Base-by-base conservation (phyloP, 148 eudicot genomes). In the Silene latifolia region DNA sequence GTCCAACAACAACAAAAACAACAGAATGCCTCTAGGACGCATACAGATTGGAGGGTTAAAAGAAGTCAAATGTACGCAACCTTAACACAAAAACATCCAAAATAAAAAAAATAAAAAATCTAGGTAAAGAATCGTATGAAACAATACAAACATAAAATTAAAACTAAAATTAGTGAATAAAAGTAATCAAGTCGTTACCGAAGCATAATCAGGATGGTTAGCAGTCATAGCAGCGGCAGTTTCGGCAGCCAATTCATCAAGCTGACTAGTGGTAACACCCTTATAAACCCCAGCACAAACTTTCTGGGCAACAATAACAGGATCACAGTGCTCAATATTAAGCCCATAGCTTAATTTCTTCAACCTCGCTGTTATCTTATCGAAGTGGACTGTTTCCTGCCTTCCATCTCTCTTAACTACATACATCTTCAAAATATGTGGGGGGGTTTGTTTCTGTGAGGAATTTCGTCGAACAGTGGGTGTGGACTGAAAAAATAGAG, bases 171-270 rank as follows among this genome's bases (percentile, higher is more conserved):
- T 1, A 63, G 14, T 56, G 27, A 65, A 8, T 17, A 2, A 9
- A 42, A 32, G 29, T 51, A 74, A 23, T 58, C 20, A 21, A 63
- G 2, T 23, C 12, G 89, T 78, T 32, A 92, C 98, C 67, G 84
- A 90, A 17, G 93, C 98, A 51, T 92, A 92, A 83, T 92, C 98
- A 20, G 98, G 98, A 64, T 92, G 98, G 39, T 89, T 90, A 11
- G 96, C 84, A 1, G 96, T 88, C 93, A 92, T 60, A 0, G 91
- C 96, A 12, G 96, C 98, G 10, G 98, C 91, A 12, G 98, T 90
- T 65, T 92, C 98, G 8, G 96, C 98, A 4, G 98, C 98, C 84
- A 93, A 82, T 71, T 93, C 96, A 86, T 90, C 98, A 73, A 93
- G 90, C 54, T 84, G 96, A 78, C 90, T 93, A 5, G 98, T 90